Evolutionary conservation across 345 rosid species (phyloP).

Genomic region (Garcia nutans): DNA sequence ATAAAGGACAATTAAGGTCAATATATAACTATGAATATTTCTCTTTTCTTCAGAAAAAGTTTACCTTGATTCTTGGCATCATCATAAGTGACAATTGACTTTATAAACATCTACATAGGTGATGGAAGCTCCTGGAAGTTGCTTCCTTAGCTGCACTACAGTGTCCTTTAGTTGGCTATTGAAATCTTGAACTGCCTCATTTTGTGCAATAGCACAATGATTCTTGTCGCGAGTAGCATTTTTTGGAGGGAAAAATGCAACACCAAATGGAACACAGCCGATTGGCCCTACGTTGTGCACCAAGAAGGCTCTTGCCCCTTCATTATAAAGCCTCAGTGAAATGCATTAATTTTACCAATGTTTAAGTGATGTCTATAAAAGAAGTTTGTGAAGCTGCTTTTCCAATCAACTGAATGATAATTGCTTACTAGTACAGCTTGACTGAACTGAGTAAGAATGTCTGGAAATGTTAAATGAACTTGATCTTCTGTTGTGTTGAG

Average conservation of each 20-base stretch:
- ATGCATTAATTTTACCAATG: too few relatives aligned
- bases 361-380: too few relatives aligned
- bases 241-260: slow-evolving; percentile 25
- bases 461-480: slow-evolving; percentile 42
- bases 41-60: too few relatives aligned
- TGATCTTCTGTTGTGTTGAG: slow-evolving; percentile 29
- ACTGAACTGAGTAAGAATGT: slow-evolving; percentile 35
- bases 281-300: slow-evolving; percentile 69
- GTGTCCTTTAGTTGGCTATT: slow-evolving; percentile 38
- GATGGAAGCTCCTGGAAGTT: slow-evolving; percentile 36
- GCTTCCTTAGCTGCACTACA: slow-evolving; percentile 32
- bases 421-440: slow-evolving; percentile 35
- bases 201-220: slow-evolving; percentile 47
- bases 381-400: too few relatives aligned
- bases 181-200: slow-evolving; percentile 47
- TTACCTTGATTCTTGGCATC: slow-evolving; percentile 44
- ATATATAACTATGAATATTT: too few relatives aligned
- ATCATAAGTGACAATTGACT: slow-evolving; percentile 41
- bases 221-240: slow-evolving; percentile 30
- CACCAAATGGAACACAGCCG: slow-evolving; percentile 50
- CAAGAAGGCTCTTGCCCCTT: slow-evolving; percentile 58
- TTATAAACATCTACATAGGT: slow-evolving; percentile 52
- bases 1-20: too few relatives aligned
- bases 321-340: slow-evolving; percentile 38
- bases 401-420: too few relatives aligned